A percentile compares a stretch with the other conserved stretches of the same genome.
These are phyloP conservation scores for Scalesia atractyloides DNA, from an alignment of 129 eudicot species.

Conservation along the genomic window DNA sequence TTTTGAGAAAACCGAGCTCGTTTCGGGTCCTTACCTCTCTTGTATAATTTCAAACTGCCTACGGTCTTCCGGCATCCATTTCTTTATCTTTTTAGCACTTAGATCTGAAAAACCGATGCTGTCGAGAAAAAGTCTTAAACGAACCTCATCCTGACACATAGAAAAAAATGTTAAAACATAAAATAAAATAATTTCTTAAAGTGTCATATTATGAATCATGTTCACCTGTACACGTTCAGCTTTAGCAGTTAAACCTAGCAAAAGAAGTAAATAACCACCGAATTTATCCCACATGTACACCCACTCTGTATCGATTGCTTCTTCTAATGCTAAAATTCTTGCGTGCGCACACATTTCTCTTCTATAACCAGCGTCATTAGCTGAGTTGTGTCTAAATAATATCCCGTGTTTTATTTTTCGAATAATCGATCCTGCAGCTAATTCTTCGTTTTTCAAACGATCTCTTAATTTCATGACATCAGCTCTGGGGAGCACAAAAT, in stretches of 20 bases:
- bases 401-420: conserved; percentile 54
- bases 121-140: conserved; percentile 91
- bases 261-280: conserved; percentile 94
- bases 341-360: conserved; percentile 99
- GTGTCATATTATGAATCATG: conserved; percentile 3
- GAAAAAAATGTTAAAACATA: not conserved
- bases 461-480: conserved; percentile 96
- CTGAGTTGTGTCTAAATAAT: conserved; percentile 51
- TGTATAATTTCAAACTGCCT: conserved; percentile 95
- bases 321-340: conserved; percentile 94
- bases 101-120: conserved; percentile 94
- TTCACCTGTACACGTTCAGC: conserved; percentile 98
- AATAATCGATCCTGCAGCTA: conserved; percentile 82
- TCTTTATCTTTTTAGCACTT: conserved; percentile 93
- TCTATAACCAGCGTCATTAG: conserved; percentile 72
- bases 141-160: conserved; percentile 86
- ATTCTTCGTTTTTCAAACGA: conserved; percentile 88
- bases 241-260: conserved; percentile 96
- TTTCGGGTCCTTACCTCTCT: conserved; percentile 58
- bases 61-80: conserved; percentile 99
- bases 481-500: conserved; percentile 95
- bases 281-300: conserved; percentile 99
- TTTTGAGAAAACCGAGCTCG: not conserved
- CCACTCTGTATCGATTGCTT: conserved; percentile 99
- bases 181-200: not conserved